Conservation (phyloP, 2,329 filamentous ascomycete genomes). For the Rutstroemia sp. region DNA sequence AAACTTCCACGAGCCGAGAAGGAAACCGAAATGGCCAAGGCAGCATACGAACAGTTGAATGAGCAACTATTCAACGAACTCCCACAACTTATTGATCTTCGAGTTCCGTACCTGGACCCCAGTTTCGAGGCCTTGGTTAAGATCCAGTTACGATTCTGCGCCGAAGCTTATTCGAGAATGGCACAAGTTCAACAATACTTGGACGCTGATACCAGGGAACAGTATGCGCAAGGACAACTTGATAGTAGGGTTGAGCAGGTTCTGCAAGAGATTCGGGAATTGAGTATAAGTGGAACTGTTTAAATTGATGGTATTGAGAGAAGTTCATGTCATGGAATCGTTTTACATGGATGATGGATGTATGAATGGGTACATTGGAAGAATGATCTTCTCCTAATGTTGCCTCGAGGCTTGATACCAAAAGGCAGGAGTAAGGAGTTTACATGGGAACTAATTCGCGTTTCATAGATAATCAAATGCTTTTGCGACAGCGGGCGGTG, state of each 20-base stretch:
- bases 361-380: not conserved
- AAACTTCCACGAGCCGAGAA: slow-evolving; percentile 95
- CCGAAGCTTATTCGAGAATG: slow-evolving; percentile 96
- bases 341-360: slow-evolving; percentile 8
- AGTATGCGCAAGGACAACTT: slow-evolving; percentile 89
- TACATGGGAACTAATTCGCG: not conserved
- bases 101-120: slow-evolving; percentile 94
- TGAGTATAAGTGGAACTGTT: slow-evolving; percentile 79
- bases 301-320: slow-evolving; percentile 29
- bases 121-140: slow-evolving; percentile 97
- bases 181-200: slow-evolving; percentile 98
- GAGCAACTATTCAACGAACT: slow-evolving; percentile 90
- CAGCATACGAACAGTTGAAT: slow-evolving; percentile 92
- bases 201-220: slow-evolving; percentile 88
- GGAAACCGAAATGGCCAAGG: slow-evolving; percentile 90
- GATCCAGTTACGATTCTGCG: slow-evolving; percentile 95
- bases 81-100: slow-evolving; percentile 91
- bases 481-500: not conserved
- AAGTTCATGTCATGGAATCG: not conserved
- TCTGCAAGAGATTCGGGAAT: slow-evolving; percentile 88
- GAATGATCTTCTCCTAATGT: not conserved
- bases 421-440: not conserved
- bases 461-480: not conserved
- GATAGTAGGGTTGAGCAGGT: slow-evolving; percentile 92
- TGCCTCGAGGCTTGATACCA: not conserved